Conservation (phyloP, 768 basidiomycete species). For the Kwoniella heveanensis region DNA sequence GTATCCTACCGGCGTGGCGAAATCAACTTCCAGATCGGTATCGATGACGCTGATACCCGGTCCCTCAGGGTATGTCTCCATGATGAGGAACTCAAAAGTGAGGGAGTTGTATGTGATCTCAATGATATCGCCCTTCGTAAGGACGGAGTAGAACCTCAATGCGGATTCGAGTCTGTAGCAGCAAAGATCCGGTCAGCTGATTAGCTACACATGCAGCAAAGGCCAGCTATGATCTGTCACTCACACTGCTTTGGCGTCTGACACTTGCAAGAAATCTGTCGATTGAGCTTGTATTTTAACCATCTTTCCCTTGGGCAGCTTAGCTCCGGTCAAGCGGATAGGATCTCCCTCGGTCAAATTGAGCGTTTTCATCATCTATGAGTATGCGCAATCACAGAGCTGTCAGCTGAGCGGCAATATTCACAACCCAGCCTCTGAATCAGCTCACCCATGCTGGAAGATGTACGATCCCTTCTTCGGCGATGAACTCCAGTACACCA, state of each 20-base stretch:
- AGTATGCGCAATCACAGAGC: constrained; percentile 26
- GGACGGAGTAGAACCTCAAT: constrained; percentile 83
- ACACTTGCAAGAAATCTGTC: constrained; percentile 92
- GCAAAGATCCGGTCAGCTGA: constrained; percentile 1
- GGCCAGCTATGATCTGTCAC: constrained; percentile 56
- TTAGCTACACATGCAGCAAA: no score
- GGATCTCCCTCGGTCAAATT: constrained; percentile 92
- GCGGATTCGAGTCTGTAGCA: constrained; percentile 86
- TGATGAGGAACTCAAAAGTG: constrained; percentile 89
- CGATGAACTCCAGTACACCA: constrained; percentile 98
- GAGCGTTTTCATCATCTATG: constrained; percentile 91
- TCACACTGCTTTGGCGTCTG: constrained; percentile 96
- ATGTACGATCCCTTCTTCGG: constrained; percentile 92
- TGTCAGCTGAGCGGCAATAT: not conserved
- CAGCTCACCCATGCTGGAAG: constrained; percentile 80
- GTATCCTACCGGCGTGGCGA: constrained; percentile 80
- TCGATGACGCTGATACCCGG: constrained; percentile 87
- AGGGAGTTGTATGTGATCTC: constrained; percentile 98
- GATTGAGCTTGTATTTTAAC: constrained; percentile 97
- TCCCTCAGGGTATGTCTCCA: constrained; percentile 82
- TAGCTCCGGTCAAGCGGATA: constrained; percentile 84
- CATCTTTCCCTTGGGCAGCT: constrained; percentile 86
- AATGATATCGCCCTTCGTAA: constrained; percentile 95
- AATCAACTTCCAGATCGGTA: constrained; percentile 98
- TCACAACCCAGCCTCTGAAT: not conserved